Base-by-base conservation (phyloP, 805 yeast genomes). In the Candida coleopterorum region DNA sequence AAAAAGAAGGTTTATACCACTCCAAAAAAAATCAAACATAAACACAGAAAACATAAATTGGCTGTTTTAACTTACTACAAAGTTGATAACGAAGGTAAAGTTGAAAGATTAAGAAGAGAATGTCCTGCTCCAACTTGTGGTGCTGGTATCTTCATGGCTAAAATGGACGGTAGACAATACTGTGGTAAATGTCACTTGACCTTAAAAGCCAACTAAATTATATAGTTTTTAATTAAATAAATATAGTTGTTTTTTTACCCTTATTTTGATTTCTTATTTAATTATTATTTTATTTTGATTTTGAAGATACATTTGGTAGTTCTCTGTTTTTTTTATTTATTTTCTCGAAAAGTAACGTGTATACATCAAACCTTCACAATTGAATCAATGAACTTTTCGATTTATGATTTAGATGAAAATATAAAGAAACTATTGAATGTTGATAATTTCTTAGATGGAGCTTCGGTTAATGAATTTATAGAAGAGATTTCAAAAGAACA, bases 1-100 rank as follows among this genome's bases (percentile, higher is more conserved):
- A 93, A 93, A 93, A 93, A 93, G 96, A 90, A 90, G 95, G 97
- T 88, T 70, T 93, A 90, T 90, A 90, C 97, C 77, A 90, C 97
- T 68, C 98, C 98, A 80, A 93, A 93, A 89, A 94, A 89, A 85
- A 86, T 93, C 78, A 86, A 76, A 78, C 97, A 93, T 94, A 89
- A 88, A 85, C 96, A 87, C 85, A 93, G 85, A 86, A 93, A 90
- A 81, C 86, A 85, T 75, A 93, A 93, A 85, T 81, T 93, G 67
- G 97, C 97, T 74, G 97, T 93, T 72, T 85, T 93, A 72, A 88
- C 94, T 68, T 93, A 90, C 93, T 93, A 89, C 88, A 89, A 90
- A 82, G 97, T 93, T 63, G 95, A 88, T 74, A 85, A 83, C 68
- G 98, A 93, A 62, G 98, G 98, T 62, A 84, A 87, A 72, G 96